phyloP scores from a whole-genome alignment of 176 grass and related monocot species.

The Coix lacrymajobi region DNA sequence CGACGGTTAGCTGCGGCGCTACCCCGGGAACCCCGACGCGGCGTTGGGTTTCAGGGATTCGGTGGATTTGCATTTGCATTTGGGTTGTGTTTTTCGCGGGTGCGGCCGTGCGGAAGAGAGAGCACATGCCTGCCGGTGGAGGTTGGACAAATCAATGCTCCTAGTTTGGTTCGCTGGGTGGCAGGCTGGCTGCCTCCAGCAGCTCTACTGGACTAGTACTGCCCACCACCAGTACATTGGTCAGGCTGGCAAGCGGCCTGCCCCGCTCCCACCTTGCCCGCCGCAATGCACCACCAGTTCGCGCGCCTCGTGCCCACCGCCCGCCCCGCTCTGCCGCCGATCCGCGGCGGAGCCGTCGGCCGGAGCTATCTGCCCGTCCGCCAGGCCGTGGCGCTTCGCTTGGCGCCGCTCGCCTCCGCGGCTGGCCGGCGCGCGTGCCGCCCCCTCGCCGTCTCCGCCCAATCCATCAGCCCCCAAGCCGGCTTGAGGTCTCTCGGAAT shows the following conservation, averaged over 20 bases:
- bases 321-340: not conserved
- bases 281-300: constrained; percentile 34
- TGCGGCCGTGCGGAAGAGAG: not conserved
- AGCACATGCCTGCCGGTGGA: not conserved
- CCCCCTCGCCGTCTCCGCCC: constrained; percentile 27
- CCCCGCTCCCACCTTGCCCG: not conserved
- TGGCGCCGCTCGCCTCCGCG: not conserved
- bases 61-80: too few species aligned
- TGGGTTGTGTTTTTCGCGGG: not conserved
- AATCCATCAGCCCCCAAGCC: not conserved
- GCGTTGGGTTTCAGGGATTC: not conserved
- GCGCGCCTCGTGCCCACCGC: constrained; percentile 37
- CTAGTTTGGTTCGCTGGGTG: not conserved
- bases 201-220: too few species aligned
- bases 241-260: not conserved
- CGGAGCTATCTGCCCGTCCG: not conserved
- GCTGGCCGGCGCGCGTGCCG: constrained; percentile 2
- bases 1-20: constrained; percentile 32
- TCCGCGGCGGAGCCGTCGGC: not conserved
- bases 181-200: not conserved
- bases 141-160: not conserved
- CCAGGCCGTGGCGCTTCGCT: not conserved
- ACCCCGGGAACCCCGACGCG: not conserved
- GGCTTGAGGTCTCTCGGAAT: constrained; percentile 3
- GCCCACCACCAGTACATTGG: not conserved